Evolutionary conservation across 2,329 filamentous ascomycete genomes (phyloP), one percentile per base, ranked within the genome.

Genomic region (Aspergillus japonicus): DNA sequence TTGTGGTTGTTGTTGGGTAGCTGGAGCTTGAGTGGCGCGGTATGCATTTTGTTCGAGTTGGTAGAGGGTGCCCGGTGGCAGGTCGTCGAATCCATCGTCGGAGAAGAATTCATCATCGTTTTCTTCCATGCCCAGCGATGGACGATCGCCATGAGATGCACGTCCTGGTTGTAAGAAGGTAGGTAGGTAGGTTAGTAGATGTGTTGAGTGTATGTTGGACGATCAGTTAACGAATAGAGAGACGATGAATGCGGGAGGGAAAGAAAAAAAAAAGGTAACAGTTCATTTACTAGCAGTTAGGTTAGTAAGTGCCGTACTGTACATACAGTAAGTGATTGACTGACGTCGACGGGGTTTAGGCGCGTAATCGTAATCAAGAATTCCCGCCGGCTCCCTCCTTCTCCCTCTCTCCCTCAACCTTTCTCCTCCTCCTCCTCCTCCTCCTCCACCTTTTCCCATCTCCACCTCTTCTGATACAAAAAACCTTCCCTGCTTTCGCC

Each of bases 21-120:
- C 70, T 50, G 75, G 64, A 19, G 64, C 69, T 64, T 79, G 79
- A 2, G 77, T 80, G n/a, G 77, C 77, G 60, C 71, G 71, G 55
- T 74, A 73, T n/a, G 79, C 79, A 67, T 76, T 70, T 59, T 81
- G 72, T 64, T 81, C 79, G 47, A 82, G 70, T 64, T 79, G 72
- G 60, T 77, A 70, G 53, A 80, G 67, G 21, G 78, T 75, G 56
- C 77, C 69, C 29, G 75, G 70, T 49, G 78, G 75, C 56, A 81
- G 71, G 59, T 74, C 75, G 60, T 80, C 79, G 66, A 80, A 76
- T 62, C 74, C 75, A 62, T 80, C 77, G 64, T 80, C 79, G 59
- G 77, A 80, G 70, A 80, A 80, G 67, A 75, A 75, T 59, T 79
- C 78, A 70, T 80, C 77, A 68, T 79, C 78, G 70, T 74, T 75